Base-by-base conservation (phyloP, 176 grass and related monocot genomes). In the Neostapfia colusana region DNA sequence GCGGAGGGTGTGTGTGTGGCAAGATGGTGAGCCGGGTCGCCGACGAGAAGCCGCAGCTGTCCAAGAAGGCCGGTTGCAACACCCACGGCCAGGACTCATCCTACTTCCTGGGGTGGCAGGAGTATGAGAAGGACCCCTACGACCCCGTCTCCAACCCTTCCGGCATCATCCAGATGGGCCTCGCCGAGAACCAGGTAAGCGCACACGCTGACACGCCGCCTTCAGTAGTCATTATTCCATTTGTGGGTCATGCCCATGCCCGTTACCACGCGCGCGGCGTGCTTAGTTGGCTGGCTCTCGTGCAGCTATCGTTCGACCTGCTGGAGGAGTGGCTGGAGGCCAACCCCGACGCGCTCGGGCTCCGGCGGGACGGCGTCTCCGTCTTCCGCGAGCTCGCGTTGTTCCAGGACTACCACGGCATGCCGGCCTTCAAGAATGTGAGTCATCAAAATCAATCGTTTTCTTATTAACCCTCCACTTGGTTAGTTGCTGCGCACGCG, bases 141-240 rank as follows among this genome's bases (percentile, higher is more conserved):
- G 58, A 98, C 49, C 54, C 85, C 41, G 74, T 69, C 45, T 49
- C 79, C 49, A 98, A 98, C 74, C 85, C 91, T 35, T 2, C 0
- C 76, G 95, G 95, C 76, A 98, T 98, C 79, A 98, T 98, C 69
- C 95, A 98, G 81, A 93, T 98, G 95, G 95, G 95, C 18, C 95
- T 98, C 61, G 95, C 91, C 42, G 95, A 98, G 85, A 98, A 98
- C 78, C 95, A 58, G 55, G 55, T 58, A 13, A 4, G 7, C 3
- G 6, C 18, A 56, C n/a, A 1, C 5, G 51, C 51, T 7, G 20
- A 56, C n/a, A 1, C 5, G 51, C 51, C 20, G 20, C 49, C 17
- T 31, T 31, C 17, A 20, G 4, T 20, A 50, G 6, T 18, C 4
- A 5, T 50, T 50, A 5, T 50, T 50, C 46, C 46, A 18, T 16